Evolutionary conservation across 2,329 filamentous ascomycete species (phyloP).

Genomic region (Botrytis pseudocinerea): DNA sequence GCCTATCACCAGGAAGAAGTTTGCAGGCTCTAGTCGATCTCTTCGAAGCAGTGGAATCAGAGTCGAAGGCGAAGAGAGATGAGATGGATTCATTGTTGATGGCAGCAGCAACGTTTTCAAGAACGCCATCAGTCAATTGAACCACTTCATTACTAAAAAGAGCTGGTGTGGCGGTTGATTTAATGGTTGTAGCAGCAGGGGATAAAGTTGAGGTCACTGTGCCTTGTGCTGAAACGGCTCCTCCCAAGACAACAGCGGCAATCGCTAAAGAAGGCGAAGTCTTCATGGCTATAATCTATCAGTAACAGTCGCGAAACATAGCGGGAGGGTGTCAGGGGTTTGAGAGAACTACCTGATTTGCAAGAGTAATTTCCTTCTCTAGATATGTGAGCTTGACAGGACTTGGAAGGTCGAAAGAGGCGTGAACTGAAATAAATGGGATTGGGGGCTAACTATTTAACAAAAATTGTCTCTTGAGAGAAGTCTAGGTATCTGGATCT

Average conservation of each 20-base stretch:
- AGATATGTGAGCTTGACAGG: background rate
- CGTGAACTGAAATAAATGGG: background rate
- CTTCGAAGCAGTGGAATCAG: background rate
- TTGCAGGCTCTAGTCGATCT: slow-evolving; percentile 29
- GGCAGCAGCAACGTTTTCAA: slow-evolving; percentile 26
- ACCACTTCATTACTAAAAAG: slow-evolving; percentile 26
- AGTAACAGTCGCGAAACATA: background rate
- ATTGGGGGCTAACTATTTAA: slow-evolving; percentile 1
- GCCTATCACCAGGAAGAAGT: slow-evolving; percentile 31
- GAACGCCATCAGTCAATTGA: slow-evolving; percentile 31
- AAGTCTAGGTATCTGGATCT: background rate
- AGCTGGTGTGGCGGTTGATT: background rate
- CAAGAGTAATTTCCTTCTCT: slow-evolving; percentile 3
- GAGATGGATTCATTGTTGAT: slow-evolving; percentile 23
- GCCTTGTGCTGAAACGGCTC: slow-evolving; percentile 1
- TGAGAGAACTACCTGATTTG: background rate
- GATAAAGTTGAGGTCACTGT: background rate
- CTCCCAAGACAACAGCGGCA: background rate
- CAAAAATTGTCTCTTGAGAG: background rate
- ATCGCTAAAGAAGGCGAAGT: background rate
- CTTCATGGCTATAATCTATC: slow-evolving; percentile 16
- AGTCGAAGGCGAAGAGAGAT: slow-evolving; percentile 26
- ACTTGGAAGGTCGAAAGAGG: background rate
- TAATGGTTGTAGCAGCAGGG: background rate
- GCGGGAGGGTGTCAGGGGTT: background rate